Evolutionary conservation across 805 yeast species (phyloP), one percentile per base, ranked within the genome.

Genomic region (Barnettozyma salicaria): DNA sequence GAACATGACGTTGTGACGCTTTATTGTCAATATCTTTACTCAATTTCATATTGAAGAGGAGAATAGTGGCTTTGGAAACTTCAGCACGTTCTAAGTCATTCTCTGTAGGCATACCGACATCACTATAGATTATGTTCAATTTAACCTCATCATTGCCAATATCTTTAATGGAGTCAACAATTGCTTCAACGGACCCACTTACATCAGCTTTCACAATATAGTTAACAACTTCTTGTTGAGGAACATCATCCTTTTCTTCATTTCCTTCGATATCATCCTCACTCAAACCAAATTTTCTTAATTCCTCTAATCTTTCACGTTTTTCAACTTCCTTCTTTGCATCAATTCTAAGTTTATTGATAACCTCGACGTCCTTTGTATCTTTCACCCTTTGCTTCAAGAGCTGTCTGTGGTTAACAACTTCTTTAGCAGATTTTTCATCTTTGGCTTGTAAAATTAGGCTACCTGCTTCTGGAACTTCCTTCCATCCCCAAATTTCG

Each of bases 401-500:
- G 44, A 79, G 75, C 6, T 64, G 55, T 48, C 96, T 70, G 50
- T 81, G 82, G 7, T 70, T 68, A 5, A 78, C 69, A 6, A 82
- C 95, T 45, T 77, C 75, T 51, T 86, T 87, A 7, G 95, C 96
- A 24, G 67, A 58, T 11, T 74, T 65, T 55, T 89, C 97, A 50
- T 62, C 75, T 43, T 74, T 73, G 10, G 92, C 94, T 55, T 87
- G 81, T 5, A 90, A 55, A 1, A 85, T 77, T 45, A 75, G 75
- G 44, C 87, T 96, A 8, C 98, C 98, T 9, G 95, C 92, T 36
- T 76, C 84, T 0, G 97, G 97, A 25, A 89, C 62, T 24, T 78
- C 89, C 55, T 83, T 88, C 98, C 98, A 92, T 1, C 98, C 98
- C 56, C 85, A 72, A 7, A 92, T 68, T 51, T 87, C 95, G 1